Conservation (phyloP, 495 filamentous ascomycete genomes). For the Thozetella sp. region DNA sequence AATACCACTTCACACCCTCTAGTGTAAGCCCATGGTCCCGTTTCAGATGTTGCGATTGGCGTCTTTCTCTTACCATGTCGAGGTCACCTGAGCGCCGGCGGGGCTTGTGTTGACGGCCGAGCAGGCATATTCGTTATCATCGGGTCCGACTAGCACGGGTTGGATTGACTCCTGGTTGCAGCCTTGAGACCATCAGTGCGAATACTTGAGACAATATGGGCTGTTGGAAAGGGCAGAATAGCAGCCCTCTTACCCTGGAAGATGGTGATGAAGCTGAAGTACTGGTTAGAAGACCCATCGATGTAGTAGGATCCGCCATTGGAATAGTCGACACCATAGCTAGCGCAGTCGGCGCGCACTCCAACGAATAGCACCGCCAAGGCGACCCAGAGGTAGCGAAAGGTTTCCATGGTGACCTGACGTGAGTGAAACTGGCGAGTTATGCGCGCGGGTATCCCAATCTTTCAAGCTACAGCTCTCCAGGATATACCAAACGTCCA, state of each 20-base stretch:
- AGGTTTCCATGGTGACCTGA: conserved; percentile 14
- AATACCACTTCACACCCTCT: conserved; percentile 24
- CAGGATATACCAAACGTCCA: not conserved
- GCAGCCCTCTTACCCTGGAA: conserved; percentile 33
- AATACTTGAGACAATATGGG: too few species aligned
- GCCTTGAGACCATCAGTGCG: conserved; percentile 20
- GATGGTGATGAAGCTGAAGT: conserved; percentile 41
- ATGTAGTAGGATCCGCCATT: conserved; percentile 44
- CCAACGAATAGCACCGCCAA: conserved; percentile 15
- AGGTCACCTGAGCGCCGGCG: conserved; percentile 32
- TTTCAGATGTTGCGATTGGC: too few species aligned
- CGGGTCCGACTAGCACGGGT: conserved; percentile 38
- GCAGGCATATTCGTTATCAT: conserved; percentile 33
- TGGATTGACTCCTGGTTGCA: conserved; percentile 38
- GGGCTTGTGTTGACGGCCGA: conserved; percentile 37
- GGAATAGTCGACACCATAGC: conserved; percentile 43
- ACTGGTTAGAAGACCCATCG: conserved; percentile 36
- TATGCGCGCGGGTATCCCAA: not conserved
- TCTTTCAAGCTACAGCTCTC: not conserved
- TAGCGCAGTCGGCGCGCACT: conserved; percentile 32
- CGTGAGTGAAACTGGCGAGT: not conserved
- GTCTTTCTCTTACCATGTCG: conserved; percentile 45
- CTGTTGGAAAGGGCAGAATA: not conserved
- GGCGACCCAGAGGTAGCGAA: conserved; percentile 17
- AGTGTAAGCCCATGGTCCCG: not conserved